Conservation (phyloP, 1,284 basidiomycete genomes). For the Ceratobasidium sp. region DNA sequence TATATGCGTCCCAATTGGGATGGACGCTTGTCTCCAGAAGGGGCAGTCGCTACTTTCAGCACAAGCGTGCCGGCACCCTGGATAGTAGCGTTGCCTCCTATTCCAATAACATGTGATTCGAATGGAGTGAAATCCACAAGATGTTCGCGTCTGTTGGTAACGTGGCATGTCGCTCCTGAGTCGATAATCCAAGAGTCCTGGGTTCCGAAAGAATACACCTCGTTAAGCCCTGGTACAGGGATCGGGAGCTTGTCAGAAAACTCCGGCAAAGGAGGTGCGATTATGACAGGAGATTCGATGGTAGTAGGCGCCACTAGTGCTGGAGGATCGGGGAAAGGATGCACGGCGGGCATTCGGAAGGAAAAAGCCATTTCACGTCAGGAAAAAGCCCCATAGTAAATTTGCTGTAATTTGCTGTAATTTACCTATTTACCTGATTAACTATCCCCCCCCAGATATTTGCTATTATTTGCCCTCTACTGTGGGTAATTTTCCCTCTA, state of each 20-base stretch:
- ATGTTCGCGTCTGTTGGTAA: not conserved
- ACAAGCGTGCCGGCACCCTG: not conserved
- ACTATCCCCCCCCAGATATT: not conserved
- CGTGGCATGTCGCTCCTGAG: not conserved
- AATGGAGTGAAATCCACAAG: not conserved
- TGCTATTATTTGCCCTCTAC: too few species aligned
- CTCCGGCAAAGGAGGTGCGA: too few species aligned
- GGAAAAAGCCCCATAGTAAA: conserved; percentile 3
- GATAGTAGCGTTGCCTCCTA: not conserved
- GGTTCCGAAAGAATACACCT: too few species aligned
- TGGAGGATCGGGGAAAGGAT: too few species aligned
- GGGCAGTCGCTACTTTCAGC: not conserved
- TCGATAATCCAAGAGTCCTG: not conserved
- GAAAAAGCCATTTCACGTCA: not conserved
- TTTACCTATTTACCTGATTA: conserved; percentile 2
- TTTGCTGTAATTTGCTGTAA: conserved; percentile 18
- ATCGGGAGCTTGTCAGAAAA: too few species aligned
- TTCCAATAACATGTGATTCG: not conserved
- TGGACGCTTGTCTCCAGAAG: conserved; percentile 2
- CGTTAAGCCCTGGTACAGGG: too few species aligned
- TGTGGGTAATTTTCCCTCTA: not conserved
- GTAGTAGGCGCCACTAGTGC: too few species aligned
- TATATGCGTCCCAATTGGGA: not conserved
- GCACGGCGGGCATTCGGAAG: too few species aligned
- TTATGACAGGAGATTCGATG: too few species aligned